Conservation (phyloP, 495 filamentous ascomycete genomes). For the Penicillium malachiteum region DNA sequence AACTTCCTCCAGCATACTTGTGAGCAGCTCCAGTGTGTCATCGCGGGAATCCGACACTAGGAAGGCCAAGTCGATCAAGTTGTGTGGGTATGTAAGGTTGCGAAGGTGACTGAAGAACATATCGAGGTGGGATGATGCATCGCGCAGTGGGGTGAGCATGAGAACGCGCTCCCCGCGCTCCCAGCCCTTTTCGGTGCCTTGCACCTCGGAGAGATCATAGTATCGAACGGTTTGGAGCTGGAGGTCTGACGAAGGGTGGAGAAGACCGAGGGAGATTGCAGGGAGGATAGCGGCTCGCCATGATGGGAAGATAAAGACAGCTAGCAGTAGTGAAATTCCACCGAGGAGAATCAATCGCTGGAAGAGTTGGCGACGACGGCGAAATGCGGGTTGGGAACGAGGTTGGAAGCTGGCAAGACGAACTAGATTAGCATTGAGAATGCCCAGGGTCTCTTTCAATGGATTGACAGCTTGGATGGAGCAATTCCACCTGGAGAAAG, state of each 20-base stretch:
- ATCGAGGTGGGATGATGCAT: constrained; percentile 87
- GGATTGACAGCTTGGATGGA: background rate
- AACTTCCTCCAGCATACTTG: constrained; percentile 70
- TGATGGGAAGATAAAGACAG: constrained; percentile 67
- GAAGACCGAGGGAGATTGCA: constrained; percentile 65
- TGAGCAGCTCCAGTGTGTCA: constrained; percentile 73
- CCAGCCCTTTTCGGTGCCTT: constrained; percentile 89
- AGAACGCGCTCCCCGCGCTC: constrained; percentile 92
- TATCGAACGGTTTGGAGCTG: constrained; percentile 92
- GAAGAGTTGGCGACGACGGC: constrained; percentile 72
- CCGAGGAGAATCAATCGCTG: constrained; percentile 59
- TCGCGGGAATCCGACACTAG: constrained; percentile 98
- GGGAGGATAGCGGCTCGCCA: constrained; percentile 65
- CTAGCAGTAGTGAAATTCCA: constrained; percentile 55
- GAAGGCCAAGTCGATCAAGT: constrained; percentile 94
- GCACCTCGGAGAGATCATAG: constrained; percentile 89
- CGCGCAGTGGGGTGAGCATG: constrained; percentile 90
- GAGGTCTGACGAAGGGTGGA: constrained; percentile 66
- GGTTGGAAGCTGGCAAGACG: constrained; percentile 72
- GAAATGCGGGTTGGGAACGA: constrained; percentile 69
- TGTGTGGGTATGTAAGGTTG: constrained; percentile 97
- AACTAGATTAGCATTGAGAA: constrained; percentile 2
- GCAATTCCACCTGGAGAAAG: background rate
- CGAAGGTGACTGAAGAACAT: constrained; percentile 98
- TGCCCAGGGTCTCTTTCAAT: background rate